phyloP scores from a whole-genome alignment of 495 filamentous ascomycete genomes.

The Neurospora cerealis region DNA sequence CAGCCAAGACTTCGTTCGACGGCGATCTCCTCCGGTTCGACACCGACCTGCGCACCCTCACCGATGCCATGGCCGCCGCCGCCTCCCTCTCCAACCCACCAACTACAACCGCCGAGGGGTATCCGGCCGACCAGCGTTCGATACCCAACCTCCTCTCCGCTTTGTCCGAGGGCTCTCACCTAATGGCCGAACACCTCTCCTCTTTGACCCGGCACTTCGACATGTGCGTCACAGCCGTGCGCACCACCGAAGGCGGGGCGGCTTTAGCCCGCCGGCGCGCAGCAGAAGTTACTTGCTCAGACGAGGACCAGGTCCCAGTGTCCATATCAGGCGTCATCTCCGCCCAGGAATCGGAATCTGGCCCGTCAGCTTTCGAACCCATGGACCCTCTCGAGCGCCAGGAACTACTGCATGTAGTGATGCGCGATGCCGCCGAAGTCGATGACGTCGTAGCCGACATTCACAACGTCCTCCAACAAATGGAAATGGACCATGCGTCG shows the following conservation, averaged over 20 bases:
- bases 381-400: constrained; percentile 65
- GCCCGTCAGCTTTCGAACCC: constrained; percentile 46
- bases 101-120: constrained; percentile 25
- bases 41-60: constrained; percentile 43
- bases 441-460: constrained; percentile 86
- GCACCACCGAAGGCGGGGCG: constrained; percentile 84
- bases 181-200: constrained; percentile 73
- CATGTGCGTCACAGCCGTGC: constrained; percentile 83
- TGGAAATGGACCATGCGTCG: constrained; percentile 57
- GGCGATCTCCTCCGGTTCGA: constrained; percentile 55
- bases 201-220: constrained; percentile 88
- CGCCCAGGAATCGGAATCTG: constrained; percentile 46
- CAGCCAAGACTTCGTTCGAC: constrained; percentile 50
- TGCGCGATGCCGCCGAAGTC: constrained; percentile 75
- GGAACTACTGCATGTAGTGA: constrained; percentile 75
- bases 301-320: constrained; percentile 47
- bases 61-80: constrained; percentile 26
- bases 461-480: constrained; percentile 59
- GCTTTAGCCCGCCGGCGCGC: constrained; percentile 52
- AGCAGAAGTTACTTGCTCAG: constrained; percentile 33
- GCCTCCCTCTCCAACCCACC: constrained; percentile 25
- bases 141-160: constrained; percentile 53
- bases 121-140: constrained; percentile 36
- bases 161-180: constrained; percentile 68
- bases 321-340: constrained; percentile 47